Base-by-base conservation (phyloP, 2,329 filamentous ascomycete genomes). In the Beauveria bassiana region DNA sequence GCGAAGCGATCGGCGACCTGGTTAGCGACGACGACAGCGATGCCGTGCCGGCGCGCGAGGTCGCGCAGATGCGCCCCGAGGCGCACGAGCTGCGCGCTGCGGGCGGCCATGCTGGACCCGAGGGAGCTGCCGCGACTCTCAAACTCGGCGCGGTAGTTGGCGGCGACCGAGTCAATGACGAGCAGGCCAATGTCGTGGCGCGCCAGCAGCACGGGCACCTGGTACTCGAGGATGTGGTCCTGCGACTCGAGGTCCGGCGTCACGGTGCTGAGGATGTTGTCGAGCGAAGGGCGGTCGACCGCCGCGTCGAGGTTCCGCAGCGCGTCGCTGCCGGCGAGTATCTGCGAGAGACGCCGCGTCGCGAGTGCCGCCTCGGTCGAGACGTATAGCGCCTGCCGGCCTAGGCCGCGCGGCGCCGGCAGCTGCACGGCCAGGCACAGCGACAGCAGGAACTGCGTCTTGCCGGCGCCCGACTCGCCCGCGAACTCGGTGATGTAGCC, bases 131-230 rank as follows among this genome's bases (percentile, higher is more conserved):
- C 22, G n/a, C 22, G 26, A 61, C 85, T 82, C 67, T 92, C 89
- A 68, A 92, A 95, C 73, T 98, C 93, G 55, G 91, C 93, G 65
- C 95, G 88, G 74, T 95, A 99, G 75, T 99, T 99, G 63, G 95
- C 92, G 0, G 95, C 93, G 31, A 99, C 88, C 5, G 90, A 96
- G 76, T 99, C 95, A 38, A 99, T 77, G 16, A 98, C 82, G 1
- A 99, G 76, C 1, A 99, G 82, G 2, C 93, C 91, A 58, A 96
- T 80, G 64, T 87, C 82, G 72, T 91, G 86, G 52, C 90, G 85
- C 65, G 83, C 78, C 22, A 96, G 85, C 31, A 92, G 87, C 20
- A 96, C 88, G 1, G 95, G 95, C 6, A 98, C 86, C 73, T 99
- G 95, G 74, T 91, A 98, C 65, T 86, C 87, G 28, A 98, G 79